Base-by-base conservation (phyloP, 345 rosid genomes). In the Rubroshorea leprosula region DNA sequence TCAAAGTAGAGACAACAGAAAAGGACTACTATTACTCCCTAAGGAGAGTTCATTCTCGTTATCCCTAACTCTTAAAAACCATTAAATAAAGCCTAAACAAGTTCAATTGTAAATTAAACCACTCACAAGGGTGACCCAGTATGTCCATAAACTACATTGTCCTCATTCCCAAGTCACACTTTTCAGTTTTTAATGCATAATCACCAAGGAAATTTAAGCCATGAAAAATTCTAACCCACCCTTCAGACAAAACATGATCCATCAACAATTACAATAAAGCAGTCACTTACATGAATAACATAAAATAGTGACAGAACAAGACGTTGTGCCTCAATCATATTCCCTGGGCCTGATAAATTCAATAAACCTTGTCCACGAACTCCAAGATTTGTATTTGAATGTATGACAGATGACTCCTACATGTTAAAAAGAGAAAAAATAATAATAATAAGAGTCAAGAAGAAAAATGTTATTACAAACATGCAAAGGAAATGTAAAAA, bases 331-430 rank as follows among this genome's bases (percentile, higher is more conserved):
- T 90, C 96, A 51, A 94, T 90, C 31, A 71, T 60, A 75, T 94
- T 84, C 51, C 97, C 99, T 35, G 83, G 83, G 58, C 97, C 99
- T 10, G 99, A 82, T 65, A 94, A 68, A 81, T 90, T 87, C 80
- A 94, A 72, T 27, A 87, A 72, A 71, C 99, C 99, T 78, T 94
- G 99, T 54, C 99, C 99, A 66, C 80, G 93, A 76, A 94, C 90
- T 69, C 84, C 99, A 63, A 94, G 81, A 80, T 94, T 90, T 38
- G 99, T 96, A 73, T 87, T 87, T 48, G 99, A 94, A 49, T 72
- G 92, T 68, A 94, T 90, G 64, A 85, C 85, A 67, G 99, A 94
- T 58, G 95, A 80, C 58, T 81, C 95, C 99, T 94, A 84, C 57
- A 58, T 58, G 11, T 47, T 39, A 24, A 43, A 62, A 59, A 47